Base-by-base conservation (phyloP, 345 rosid species). In the Firmiana major region DNA sequence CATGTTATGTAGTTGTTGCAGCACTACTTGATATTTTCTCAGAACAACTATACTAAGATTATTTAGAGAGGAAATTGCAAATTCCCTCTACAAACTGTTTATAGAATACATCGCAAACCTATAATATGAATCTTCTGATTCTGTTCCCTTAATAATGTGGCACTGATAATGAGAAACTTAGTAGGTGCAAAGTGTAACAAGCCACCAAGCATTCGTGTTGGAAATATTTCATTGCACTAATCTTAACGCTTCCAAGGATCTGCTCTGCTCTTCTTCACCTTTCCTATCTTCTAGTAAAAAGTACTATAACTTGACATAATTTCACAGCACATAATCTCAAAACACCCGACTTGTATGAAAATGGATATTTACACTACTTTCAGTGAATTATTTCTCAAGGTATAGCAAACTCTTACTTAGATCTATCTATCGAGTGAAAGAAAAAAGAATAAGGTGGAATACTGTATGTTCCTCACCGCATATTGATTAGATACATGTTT, bases 401-500 rank as follows among this genome's bases (percentile, higher is more conserved):
- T 16, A 69, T 48, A 1, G 13, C 72, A 67, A 67, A 67, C 54
- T 31, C 13, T 16, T 9, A 28, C 48, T 34, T 8, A 49, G 6
- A 7, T 42, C 24, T 66, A 42, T 66, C 11, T 10, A 42, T 66
- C 31, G 42, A 34, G 6, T 42, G 53, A 46, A 21, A 55, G 49
- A 57, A 55, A 66, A 54, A 63, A 31, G 58, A 60, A 68, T 13
- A 51, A 65, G 53, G 21, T 12, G 22, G 43, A 65, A 65, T 68
- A 73, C 8, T 31, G 48, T 49, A 28, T 77, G 59, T 53, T 70
- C 60, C 91, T 90, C 80, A 95, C 98, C 87, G 76, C 83, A 87
- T 93, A 93, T 77, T 90, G 93, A 82, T 85, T 93, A 57, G 93
- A 79, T 72, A 90, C 72, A 79, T 92, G 92, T 81, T 93, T 93